phyloP scores from a whole-genome alignment of 129 eudicot genomes.

The Chrysanthemum lavandulifolium region DNA sequence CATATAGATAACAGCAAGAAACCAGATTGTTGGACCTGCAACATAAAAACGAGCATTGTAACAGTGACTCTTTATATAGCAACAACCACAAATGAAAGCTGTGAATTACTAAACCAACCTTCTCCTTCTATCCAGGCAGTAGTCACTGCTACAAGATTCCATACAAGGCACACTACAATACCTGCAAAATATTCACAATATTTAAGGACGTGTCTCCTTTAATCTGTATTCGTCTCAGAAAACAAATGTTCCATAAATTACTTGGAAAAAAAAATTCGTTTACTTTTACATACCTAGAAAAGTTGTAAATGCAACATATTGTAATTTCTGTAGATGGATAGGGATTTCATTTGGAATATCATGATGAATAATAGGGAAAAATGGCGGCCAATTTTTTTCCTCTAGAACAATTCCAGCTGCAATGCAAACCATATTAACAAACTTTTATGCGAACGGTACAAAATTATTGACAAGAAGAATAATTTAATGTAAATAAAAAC shows the following conservation, averaged over 20 bases:
- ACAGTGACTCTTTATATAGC: not conserved
- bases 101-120: constrained; percentile 48
- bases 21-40: constrained; percentile 79
- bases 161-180: constrained; percentile 57
- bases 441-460: constrained; percentile 4
- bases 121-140: constrained; percentile 87
- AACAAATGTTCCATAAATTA: constrained; percentile 1
- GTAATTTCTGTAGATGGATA: constrained; percentile 80
- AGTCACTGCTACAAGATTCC: constrained; percentile 87
- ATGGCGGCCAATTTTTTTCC: constrained; percentile 93
- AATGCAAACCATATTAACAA: constrained; percentile 9
- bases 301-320: constrained; percentile 91
- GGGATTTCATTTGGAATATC: constrained; percentile 96
- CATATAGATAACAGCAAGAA: constrained; percentile 81
- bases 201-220: not conserved
- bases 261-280: not conserved
- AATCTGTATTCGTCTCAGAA: not conserved
- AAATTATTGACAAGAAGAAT: not conserved
- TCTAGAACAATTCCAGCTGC: constrained; percentile 97
- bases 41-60: constrained; percentile 5
- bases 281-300: constrained; percentile 61
- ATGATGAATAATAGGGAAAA: constrained; percentile 89
- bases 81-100: not conserved
- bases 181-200: constrained; percentile 46
- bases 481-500: not conserved